phyloP scores from a whole-genome alignment of 208 protist species.

The Leptomonas seymouri region DNA sequence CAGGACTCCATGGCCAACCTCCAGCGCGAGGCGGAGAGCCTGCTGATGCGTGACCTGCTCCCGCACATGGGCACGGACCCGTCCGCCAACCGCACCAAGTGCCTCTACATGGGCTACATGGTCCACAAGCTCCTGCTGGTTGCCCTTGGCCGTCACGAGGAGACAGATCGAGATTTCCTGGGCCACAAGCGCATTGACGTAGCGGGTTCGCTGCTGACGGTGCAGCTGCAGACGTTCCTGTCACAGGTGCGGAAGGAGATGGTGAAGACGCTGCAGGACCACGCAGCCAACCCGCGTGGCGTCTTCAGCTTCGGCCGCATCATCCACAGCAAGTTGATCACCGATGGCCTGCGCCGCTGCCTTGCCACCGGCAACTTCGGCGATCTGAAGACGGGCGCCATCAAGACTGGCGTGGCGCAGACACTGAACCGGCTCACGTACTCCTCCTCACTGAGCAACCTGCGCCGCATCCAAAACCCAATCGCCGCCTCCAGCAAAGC shows the following conservation, averaged over 20 bases:
- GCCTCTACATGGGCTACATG: conserved; percentile 98
- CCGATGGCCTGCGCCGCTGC: conserved; percentile 97
- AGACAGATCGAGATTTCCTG: conserved; percentile 99
- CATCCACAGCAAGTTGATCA: conserved; percentile 95
- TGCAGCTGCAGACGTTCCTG: conserved; percentile 95
- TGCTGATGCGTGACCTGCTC: conserved; percentile 92
- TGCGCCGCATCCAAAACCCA: conserved; percentile 98
- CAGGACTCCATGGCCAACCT: conserved; percentile 85
- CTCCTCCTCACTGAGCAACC: conserved; percentile 97
- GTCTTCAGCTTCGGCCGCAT: conserved; percentile 83
- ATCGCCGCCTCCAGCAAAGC: conserved; percentile 99
- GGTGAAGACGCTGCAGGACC: conserved; percentile 91
- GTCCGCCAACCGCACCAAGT: conserved; percentile 92
- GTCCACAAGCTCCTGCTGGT: conserved; percentile 96
- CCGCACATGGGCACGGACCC: conserved; percentile 89
- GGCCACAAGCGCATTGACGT: conserved; percentile 99
- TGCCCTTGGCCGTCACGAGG: conserved; percentile 73
- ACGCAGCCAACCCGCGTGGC: conserved; percentile 51
- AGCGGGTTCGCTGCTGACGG: conserved; percentile 96
- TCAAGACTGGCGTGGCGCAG: conserved; percentile 96
- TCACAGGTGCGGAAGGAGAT: conserved; percentile 98
- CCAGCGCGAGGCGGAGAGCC: conserved; percentile 92
- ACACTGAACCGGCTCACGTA: conserved; percentile 98
- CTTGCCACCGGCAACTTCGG: conserved; percentile 99
- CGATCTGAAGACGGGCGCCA: conserved; percentile 97